Evolutionary conservation across 495 filamentous ascomycete genomes (phyloP).

Genomic region (Xylaria palmicola): DNA sequence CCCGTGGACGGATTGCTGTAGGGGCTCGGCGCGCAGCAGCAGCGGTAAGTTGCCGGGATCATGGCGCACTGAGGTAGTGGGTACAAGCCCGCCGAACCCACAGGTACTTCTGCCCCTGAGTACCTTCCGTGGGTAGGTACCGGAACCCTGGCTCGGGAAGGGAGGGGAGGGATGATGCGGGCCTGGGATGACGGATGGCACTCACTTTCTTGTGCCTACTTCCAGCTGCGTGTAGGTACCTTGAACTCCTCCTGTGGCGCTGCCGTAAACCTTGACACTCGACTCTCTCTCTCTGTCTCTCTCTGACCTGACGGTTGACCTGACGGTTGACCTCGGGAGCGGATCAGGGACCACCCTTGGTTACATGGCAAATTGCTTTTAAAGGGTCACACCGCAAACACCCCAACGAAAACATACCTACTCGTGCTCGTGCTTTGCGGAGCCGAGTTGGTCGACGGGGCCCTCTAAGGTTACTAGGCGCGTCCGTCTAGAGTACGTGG

Average conservation of each 20-base stretch:
- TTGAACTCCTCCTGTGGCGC: background rate
- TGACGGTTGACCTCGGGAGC: constrained; percentile 30
- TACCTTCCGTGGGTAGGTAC: background rate
- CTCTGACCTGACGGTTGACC: too few species aligned
- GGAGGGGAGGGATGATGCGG: background rate
- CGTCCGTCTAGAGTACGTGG: too few species aligned
- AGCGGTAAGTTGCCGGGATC: background rate
- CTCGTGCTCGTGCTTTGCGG: too few species aligned
- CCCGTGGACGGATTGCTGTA: constrained; percentile 1
- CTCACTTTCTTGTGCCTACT: background rate
- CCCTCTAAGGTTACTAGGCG: too few species aligned
- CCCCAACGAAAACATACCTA: too few species aligned
- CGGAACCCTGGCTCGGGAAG: background rate
- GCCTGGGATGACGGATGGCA: background rate
- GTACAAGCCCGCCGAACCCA: background rate
- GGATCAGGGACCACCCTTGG: constrained; percentile 32
- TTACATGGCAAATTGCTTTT: background rate
- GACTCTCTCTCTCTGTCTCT: constrained; percentile 20
- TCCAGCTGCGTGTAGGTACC: background rate
- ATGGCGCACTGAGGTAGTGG: background rate
- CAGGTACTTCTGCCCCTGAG: constrained; percentile 7
- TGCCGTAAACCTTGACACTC: constrained; percentile 17
- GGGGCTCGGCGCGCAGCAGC: constrained; percentile 1
- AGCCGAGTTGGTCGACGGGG: too few species aligned
- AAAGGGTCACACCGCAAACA: background rate